Conservation (phyloP, 768 basidiomycete species). For the Chalciporus sphaerocephalus region DNA sequence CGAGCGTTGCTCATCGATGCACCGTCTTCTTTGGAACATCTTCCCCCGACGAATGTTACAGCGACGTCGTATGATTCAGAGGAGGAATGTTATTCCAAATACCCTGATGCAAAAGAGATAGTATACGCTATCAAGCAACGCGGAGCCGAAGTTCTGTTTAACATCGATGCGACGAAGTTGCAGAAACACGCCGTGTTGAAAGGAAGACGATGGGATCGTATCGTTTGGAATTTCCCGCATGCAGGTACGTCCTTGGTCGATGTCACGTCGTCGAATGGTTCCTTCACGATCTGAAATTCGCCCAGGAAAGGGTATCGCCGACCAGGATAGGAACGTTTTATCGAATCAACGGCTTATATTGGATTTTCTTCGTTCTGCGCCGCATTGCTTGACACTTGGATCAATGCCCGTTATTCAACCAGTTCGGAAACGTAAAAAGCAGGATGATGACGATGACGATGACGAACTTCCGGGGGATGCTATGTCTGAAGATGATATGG, state of each 20-base stretch:
- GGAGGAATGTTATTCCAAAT: conserved; percentile 73
- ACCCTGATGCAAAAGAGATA: conserved; percentile 64
- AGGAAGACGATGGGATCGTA: conserved; percentile 63
- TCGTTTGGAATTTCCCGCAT: conserved; percentile 97
- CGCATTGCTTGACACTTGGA: conserved; percentile 56
- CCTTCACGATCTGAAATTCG: neutral
- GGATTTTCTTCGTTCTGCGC: conserved; percentile 73
- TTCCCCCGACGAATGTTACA: conserved; percentile 65
- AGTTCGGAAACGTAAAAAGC: conserved; percentile 42
- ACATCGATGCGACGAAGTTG: conserved; percentile 78
- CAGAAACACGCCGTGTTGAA: conserved; percentile 56
- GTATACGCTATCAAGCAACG: conserved; percentile 49
- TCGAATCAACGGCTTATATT: conserved; percentile 84
- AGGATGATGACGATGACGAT: conserved; percentile 44
- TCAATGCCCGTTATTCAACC: conserved; percentile 42
- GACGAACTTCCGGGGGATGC: conserved; percentile 30
- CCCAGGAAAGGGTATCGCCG: conserved; percentile 81
- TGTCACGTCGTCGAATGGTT: neutral
- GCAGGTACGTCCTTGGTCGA: conserved; percentile 55
- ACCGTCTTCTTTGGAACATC: conserved; percentile 40
- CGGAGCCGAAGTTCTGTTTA: conserved; percentile 73
- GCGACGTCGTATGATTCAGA: conserved; percentile 87
- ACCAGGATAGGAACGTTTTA: conserved; percentile 89
- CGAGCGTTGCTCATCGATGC: conserved; percentile 59
- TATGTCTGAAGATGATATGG: conserved; percentile 14